Percentiles rank a stretch among this genome's conserved stretches.
Evolutionary conservation across 495 filamentous ascomycete genomes (phyloP).

Genomic region (Margaritispora aquatica): DNA sequence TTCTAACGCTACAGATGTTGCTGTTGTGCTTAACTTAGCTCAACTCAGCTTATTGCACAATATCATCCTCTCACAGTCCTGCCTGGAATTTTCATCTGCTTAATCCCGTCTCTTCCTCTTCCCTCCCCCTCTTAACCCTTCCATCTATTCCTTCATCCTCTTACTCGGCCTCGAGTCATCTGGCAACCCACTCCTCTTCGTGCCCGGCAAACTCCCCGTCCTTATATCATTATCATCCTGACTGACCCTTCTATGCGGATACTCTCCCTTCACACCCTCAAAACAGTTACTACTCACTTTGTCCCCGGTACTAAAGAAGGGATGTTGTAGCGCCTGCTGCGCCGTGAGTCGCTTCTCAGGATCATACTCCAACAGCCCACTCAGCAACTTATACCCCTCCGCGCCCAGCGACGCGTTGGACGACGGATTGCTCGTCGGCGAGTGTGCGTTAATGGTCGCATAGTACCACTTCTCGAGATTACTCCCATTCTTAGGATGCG

Average conservation of each 20-base stretch:
- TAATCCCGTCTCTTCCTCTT: too few species aligned
- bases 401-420: constrained; percentile 53
- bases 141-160: constrained; percentile 54
- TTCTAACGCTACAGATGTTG: too few species aligned
- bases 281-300: constrained; percentile 78
- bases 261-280: constrained; percentile 77
- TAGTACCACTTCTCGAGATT: constrained; percentile 52
- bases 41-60: too few species aligned
- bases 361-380: constrained; percentile 84
- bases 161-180: constrained; percentile 72
- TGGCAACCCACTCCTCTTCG: constrained; percentile 81
- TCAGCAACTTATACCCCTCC: constrained; percentile 75
- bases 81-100: too few species aligned
- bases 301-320: constrained; percentile 69
- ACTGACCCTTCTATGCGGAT: constrained; percentile 83
- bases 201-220: constrained; percentile 80
- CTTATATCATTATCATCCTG: constrained; percentile 94
- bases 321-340: constrained; percentile 74
- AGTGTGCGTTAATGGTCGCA: constrained; percentile 42
- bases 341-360: constrained; percentile 84
- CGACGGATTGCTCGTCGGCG: constrained; percentile 33
- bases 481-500: constrained; percentile 28
- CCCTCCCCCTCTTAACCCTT: too few species aligned
- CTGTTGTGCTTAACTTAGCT: too few species aligned
- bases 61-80: too few species aligned